Conservation (phyloP, 805 yeast genomes). For the Candida pini region DNA sequence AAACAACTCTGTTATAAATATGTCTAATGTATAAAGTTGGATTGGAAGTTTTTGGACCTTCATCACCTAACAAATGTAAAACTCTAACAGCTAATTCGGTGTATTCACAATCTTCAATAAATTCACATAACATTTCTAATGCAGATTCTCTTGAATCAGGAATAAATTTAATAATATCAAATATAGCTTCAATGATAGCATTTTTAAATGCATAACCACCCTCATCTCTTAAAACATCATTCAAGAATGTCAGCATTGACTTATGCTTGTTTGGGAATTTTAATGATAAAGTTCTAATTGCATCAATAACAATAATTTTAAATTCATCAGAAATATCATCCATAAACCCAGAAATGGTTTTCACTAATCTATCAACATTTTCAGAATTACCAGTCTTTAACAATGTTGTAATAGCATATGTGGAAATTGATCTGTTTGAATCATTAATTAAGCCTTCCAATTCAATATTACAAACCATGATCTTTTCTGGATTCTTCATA, state of each 20-base stretch:
- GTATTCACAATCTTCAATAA: conserved; percentile 96
- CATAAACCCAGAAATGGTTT: conserved; percentile 82
- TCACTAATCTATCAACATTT: conserved; percentile 81
- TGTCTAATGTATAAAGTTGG: conserved; percentile 93
- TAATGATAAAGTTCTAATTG: conserved; percentile 83
- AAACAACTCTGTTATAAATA: conserved; percentile 92
- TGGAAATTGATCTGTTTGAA: conserved; percentile 84
- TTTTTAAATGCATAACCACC: conserved; percentile 85
- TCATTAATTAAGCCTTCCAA: conserved; percentile 85
- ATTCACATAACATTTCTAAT: conserved; percentile 86
- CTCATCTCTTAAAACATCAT: conserved; percentile 82
- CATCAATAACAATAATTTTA: conserved; percentile 90
- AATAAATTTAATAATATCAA: conserved; percentile 82
- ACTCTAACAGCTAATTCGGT: conserved; percentile 92
- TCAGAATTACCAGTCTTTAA: conserved; percentile 92
- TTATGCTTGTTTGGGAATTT: conserved; percentile 91
- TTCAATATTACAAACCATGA: conserved; percentile 75
- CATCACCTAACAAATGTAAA: conserved; percentile 85
- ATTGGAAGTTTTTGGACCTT: conserved; percentile 81
- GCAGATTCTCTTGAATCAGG: conserved; percentile 81
- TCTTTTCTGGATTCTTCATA: conserved; percentile 70
- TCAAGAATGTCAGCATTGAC: conserved; percentile 72
- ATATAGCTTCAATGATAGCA: conserved; percentile 84
- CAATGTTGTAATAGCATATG: conserved; percentile 94
- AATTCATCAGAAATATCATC: conserved; percentile 94